Evolutionary conservation across 2,329 filamentous ascomycete genomes (phyloP).

Genomic region (Fusarium coffeatum): DNA sequence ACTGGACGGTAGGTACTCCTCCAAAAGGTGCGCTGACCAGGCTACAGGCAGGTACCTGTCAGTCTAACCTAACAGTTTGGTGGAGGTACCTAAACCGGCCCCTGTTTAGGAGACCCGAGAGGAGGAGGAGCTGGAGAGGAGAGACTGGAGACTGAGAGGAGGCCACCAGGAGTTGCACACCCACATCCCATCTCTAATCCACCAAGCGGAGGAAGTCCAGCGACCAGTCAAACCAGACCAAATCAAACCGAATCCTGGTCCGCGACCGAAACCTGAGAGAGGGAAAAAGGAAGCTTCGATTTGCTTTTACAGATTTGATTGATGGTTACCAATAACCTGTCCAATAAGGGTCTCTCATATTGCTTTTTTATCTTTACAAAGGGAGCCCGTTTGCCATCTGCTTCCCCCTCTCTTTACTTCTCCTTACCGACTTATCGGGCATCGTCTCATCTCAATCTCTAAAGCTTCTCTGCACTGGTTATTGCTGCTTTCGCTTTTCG

Average conservation of each 20-base stretch:
- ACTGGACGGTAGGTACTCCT: background rate
- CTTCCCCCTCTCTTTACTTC: background rate
- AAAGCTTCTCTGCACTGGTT: background rate
- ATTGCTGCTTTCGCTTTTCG: constrained; percentile 3
- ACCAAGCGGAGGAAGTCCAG: constrained; percentile 13
- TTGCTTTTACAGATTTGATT: constrained; percentile 21
- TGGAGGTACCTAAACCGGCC: constrained; percentile 34
- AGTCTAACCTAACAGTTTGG: constrained; percentile 18
- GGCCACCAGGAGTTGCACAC: constrained; percentile 38
- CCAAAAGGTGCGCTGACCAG: background rate
- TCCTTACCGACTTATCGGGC: background rate
- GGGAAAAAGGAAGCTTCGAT: constrained; percentile 33
- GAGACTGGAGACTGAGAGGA: constrained; percentile 10
- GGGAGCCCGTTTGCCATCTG: background rate
- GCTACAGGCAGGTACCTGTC: constrained; percentile 31
- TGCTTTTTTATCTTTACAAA: constrained; percentile 8
- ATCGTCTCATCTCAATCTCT: background rate
- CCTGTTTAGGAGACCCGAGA: constrained; percentile 36
- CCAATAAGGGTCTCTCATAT: constrained; percentile 4
- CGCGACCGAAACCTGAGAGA: constrained; percentile 5
- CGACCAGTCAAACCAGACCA: background rate
- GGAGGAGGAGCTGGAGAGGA: background rate
- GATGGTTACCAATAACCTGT: background rate
- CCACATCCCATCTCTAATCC: constrained; percentile 20
- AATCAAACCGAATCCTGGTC: constrained; percentile 20